Conservation (phyloP, 2,329 filamentous ascomycete genomes). For the Chaetomium sp. region DNA sequence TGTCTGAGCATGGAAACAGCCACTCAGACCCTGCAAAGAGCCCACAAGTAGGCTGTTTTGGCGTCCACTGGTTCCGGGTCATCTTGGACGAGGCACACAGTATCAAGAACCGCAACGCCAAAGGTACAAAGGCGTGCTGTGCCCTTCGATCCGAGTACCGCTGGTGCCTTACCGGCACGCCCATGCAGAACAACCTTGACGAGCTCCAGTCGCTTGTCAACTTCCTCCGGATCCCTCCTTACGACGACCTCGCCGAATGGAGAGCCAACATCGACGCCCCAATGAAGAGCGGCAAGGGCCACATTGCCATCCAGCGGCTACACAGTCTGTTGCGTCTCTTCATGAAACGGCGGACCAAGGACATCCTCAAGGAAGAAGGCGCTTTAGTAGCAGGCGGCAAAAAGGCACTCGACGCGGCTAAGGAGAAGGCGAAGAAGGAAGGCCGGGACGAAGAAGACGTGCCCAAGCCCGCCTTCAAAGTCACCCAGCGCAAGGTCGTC, state of each 20-base stretch:
- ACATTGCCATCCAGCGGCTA: conserved; percentile 79
- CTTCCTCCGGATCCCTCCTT: conserved; percentile 88
- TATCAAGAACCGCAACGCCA: conserved; percentile 97
- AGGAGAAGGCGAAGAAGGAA: conserved; percentile 38
- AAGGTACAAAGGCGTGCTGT: conserved; percentile 87
- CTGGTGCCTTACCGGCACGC: conserved; percentile 94
- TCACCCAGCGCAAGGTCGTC: conserved; percentile 84
- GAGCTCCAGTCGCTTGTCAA: conserved; percentile 90
- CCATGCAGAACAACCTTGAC: conserved; percentile 97
- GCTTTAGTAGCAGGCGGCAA: conserved; percentile 73
- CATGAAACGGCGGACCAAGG: conserved; percentile 98
- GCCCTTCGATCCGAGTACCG: conserved; percentile 79
- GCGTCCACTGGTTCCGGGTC: conserved; percentile 88
- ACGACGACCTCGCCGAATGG: conserved; percentile 80
- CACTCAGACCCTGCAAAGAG: conserved; percentile 50
- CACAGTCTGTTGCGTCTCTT: conserved; percentile 83
- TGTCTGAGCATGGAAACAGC: conserved; percentile 69
- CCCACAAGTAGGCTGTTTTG: conserved; percentile 76
- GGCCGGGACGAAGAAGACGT: conserved; percentile 36
- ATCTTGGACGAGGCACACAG: conserved; percentile 96
- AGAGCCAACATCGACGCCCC: conserved; percentile 85
- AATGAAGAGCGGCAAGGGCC: conserved; percentile 83
- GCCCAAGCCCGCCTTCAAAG: conserved; percentile 69
- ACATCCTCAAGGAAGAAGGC: conserved; percentile 84
- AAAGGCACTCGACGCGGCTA: conserved; percentile 35